Percentiles rank a stretch among this genome's conserved stretches.
phyloP scores from a whole-genome alignment of 306 rosid genomes.

The Lathyrus sativus region DNA sequence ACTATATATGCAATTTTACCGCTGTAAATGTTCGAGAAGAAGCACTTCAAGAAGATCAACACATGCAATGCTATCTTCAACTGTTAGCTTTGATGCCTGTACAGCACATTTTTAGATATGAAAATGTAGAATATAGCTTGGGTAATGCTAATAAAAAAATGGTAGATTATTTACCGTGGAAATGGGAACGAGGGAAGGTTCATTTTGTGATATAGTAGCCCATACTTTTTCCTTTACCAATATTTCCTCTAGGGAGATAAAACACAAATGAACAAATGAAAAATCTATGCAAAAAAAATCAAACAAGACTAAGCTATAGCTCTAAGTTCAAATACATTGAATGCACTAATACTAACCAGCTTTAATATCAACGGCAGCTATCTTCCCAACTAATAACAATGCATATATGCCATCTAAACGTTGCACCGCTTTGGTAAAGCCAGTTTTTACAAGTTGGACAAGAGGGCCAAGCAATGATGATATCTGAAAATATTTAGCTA shows the following conservation, averaged over 20 bases:
- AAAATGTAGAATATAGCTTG: slow-evolving; percentile 21
- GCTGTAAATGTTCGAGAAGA: slow-evolving; percentile 64
- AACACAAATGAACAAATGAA: slow-evolving; percentile 32
- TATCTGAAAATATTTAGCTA: slow-evolving; percentile 52
- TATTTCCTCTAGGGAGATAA: slow-evolving; percentile 63
- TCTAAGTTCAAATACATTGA: slow-evolving; percentile 25
- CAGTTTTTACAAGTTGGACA: slow-evolving; percentile 88
- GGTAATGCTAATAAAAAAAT: slow-evolving; percentile 17
- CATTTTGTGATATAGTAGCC: slow-evolving; percentile 82
- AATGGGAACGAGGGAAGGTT: slow-evolving; percentile 81
- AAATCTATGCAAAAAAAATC: slow-evolving; percentile 2
- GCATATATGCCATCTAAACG: slow-evolving; percentile 97
- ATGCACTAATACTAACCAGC: slow-evolving; percentile 62
- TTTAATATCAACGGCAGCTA: slow-evolving; percentile 89
- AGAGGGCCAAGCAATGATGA: slow-evolving; percentile 70
- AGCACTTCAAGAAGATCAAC: slow-evolving; percentile 85
- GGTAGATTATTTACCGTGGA: slow-evolving; percentile 60
- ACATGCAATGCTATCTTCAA: slow-evolving; percentile 79
- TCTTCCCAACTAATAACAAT: slow-evolving; percentile 73
- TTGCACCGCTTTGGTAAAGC: slow-evolving; percentile 89
- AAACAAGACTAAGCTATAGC: slow-evolving; percentile 16
- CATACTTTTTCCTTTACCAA: slow-evolving; percentile 87
- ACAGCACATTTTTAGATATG: slow-evolving; percentile 33
- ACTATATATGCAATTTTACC: slow-evolving; percentile 50
- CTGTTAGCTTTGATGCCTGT: slow-evolving; percentile 79